These are phyloP conservation scores for Leccinum disarticulatum DNA, from an alignment of 768 basidiomycete genomes.

Conservation along the genomic window DNA sequence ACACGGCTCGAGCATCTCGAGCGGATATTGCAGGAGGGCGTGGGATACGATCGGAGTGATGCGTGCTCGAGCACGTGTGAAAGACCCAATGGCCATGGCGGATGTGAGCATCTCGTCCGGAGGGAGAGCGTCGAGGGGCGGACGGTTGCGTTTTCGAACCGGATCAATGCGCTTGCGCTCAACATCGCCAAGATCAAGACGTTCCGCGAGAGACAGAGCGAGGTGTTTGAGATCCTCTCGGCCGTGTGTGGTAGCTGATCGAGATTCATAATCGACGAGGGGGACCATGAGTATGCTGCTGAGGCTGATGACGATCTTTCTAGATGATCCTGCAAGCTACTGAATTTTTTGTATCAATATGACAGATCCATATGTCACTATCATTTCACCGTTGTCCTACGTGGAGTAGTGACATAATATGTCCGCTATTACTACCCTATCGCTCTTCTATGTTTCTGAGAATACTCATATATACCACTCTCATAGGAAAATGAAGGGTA, in stretches of 20 bases:
- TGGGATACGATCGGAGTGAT: slow-evolving; percentile 38
- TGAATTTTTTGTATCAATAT: neutral
- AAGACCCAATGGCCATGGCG: neutral
- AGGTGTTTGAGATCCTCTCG: slow-evolving; percentile 61
- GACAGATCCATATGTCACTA: too few species aligned
- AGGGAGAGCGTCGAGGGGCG: slow-evolving; percentile 59
- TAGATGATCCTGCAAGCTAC: neutral
- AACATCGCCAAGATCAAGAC: slow-evolving; percentile 67
- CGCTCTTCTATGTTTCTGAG: neutral
- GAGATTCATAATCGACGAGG: slow-evolving; percentile 2
- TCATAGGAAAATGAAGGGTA: neutral
- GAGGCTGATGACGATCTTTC: neutral
- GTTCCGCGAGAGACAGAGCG: slow-evolving; percentile 69
- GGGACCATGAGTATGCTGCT: neutral
- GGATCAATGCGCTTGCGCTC: slow-evolving; percentile 73
- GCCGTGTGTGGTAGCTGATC: slow-evolving; percentile 23
- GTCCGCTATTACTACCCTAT: neutral
- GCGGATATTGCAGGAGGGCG: slow-evolving; percentile 57
- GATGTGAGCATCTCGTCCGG: slow-evolving; percentile 29
- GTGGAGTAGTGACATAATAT: neutral
- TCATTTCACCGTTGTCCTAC: neutral
- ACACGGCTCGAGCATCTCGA: slow-evolving; percentile 61
- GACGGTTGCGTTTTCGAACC: slow-evolving; percentile 71
- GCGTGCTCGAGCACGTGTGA: neutral
- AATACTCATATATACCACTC: neutral